Conservation (phyloP, 2,329 filamentous ascomycete genomes). For the Fusarium heterosporum region DNA sequence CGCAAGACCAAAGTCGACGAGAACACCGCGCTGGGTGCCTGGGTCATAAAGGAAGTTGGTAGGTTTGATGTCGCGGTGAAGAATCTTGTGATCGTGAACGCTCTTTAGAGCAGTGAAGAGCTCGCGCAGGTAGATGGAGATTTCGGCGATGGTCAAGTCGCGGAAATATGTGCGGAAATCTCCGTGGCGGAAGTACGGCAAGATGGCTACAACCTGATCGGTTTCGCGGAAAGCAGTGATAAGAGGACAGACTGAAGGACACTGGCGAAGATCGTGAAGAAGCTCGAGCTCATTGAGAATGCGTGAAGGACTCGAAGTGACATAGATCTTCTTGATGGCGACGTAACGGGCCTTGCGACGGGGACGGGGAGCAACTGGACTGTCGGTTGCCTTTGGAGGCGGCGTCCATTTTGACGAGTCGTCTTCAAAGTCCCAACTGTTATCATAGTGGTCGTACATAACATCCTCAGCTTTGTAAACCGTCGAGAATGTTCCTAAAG, state of each 20-base stretch:
- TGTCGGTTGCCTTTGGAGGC: slow-evolving; percentile 69
- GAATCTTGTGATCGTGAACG: slow-evolving; percentile 85
- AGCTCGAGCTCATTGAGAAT: slow-evolving; percentile 98
- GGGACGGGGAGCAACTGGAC: slow-evolving; percentile 49
- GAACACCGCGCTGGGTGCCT: slow-evolving; percentile 80
- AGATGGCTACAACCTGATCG: slow-evolving; percentile 93
- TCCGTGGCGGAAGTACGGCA: slow-evolving; percentile 94
- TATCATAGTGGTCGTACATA: slow-evolving; percentile 83
- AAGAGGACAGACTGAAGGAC: slow-evolving; percentile 88
- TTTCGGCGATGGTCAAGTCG: slow-evolving; percentile 86
- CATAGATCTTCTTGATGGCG: slow-evolving; percentile 99
- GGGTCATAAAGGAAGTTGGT: slow-evolving; percentile 98
- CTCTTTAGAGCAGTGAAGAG: slow-evolving; percentile 86
- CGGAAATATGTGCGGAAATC: slow-evolving; percentile 97
- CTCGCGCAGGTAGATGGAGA: slow-evolving; percentile 88
- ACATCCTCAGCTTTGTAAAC: slow-evolving; percentile 99
- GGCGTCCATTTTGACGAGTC: slow-evolving; percentile 75
- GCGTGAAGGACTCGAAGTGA: slow-evolving; percentile 91
- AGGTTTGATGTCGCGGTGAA: slow-evolving; percentile 96
- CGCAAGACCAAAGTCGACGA: slow-evolving; percentile 99
- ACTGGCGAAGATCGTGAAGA: slow-evolving; percentile 85
- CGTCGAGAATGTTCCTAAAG: slow-evolving; percentile 93
- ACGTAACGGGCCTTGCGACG: slow-evolving; percentile 75
- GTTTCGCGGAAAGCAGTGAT: slow-evolving; percentile 96
- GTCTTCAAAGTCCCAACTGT: slow-evolving; percentile 84